Base-by-base conservation (phyloP, 306 rosid genomes). In the Glycine latifolia region DNA sequence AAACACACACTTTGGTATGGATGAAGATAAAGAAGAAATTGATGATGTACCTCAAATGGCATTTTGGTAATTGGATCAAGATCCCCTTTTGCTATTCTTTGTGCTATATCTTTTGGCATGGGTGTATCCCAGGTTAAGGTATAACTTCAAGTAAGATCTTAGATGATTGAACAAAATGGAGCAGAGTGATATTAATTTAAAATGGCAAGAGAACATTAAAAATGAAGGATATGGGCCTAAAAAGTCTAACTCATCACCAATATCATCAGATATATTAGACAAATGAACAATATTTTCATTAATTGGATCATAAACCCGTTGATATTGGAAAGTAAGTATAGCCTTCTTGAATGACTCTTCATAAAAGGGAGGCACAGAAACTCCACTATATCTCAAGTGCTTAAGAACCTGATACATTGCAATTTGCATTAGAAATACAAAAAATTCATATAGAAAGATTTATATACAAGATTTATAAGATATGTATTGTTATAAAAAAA, bases 301-400 rank as follows among this genome's bases (percentile, higher is more conserved):
- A 61, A 85, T 20, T 39, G 98, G 91, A 86, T 92, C 96, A 48
- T 91, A 91, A 67, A 93, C 96, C 71, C 98, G 90, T 86, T 95
- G 98, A 85, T 89, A 88, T 77, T 83, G 97, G 84, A 95, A 93
- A 84, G 98, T 95, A 85, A 87, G 71, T 48, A 89, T 73, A 44
- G 98, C 99, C 85, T 92, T 95, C 92, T 86, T 87, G 88, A 95
- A 92, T 63, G 92, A 90, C 77, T 91, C 99, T 86, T 95, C 98
- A 50, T 93, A 95, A 39, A 75, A 86, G 56, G 91, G 89, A 72
- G 99, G 98, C 75, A 93, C 91, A 44, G 93, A 87, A 81, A 89
- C 86, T 62, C 92, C 89, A 85, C 82, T 95, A 86, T 88, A 91
- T 79, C 87, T 89, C 83, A 92, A 84, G 88, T 93, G 96, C 89